Base-by-base conservation (phyloP, 768 basidiomycete species). In the Mycena vitilis region DNA sequence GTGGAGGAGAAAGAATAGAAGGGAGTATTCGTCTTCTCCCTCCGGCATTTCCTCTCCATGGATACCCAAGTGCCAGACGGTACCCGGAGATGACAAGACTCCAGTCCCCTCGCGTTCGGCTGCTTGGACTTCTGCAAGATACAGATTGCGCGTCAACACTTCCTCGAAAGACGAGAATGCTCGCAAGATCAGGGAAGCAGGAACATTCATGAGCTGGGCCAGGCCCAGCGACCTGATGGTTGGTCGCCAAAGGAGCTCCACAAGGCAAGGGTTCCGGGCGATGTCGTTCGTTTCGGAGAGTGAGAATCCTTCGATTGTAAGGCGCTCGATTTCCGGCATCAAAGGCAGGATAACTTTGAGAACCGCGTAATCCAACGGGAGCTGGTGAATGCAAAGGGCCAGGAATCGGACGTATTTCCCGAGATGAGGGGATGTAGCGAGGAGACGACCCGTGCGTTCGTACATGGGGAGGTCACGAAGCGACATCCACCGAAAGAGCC, bases 391-490 rank as follows among this genome's bases (percentile, higher is more conserved):
- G 25, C 18, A 6, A 15, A 53, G 52, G 15, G 52, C 52, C 52
- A 53, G 18, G 8, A 18, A 16, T 34, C 52, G 52, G 13, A 53
- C 30, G 25, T 53, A 36, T 36, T 15, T 22, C 25, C 52, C 52
- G 30, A 53, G 52, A 53, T 53, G 52, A 8, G 52, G 52, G 36
- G 52, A 53, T 6, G 52, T 36, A 30, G 52, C 52, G 12, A 53
- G 15, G 52, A 36, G 30, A 7, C 12, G 13, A 6, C 12, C 52
- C 5, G 30, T 23, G 52, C 52, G 52, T 12, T 53, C 30, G 18
- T 53, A 53, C 34, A 20, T 15, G 5, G 30, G 30, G 6, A 53
- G 34, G 18, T 36, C 34, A 10, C 30, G 6, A 16, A 53, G 52
- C 4, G 30, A 36, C 30, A 53, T 53, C 52, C 52, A 53, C 10